Base-by-base conservation (phyloP, 1,139 yeast genomes). In the Arxiozyma slooffiae region DNA sequence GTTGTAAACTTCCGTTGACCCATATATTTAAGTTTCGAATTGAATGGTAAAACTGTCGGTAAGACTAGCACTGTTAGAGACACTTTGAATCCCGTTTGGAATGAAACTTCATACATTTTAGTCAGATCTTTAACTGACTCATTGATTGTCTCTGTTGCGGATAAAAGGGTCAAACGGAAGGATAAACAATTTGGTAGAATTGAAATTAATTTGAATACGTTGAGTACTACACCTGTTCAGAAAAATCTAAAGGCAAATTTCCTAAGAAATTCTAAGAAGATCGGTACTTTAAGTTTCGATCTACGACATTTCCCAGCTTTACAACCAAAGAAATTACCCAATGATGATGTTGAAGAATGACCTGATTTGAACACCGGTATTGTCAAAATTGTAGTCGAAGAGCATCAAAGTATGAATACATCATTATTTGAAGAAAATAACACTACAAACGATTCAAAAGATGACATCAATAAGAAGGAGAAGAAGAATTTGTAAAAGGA, bases 301-400 rank as follows among this genome's bases (percentile, higher is more conserved):
- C 74, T 86, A 60, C 79, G 81, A 56, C 86, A 78, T 71, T 81
- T 82, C 76, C 95, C 95, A 47, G 83, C 92, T 21, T 71, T 89
- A 56, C 88, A 84, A 66, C 83, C 95, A 38, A 76, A 79, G 51
- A 77, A 76, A 57, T 77, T 82, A 59, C 89, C 87, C 3, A 96
- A 88, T 68, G 97, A 97, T 50, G 85, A 94, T 9, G 73, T 77
- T 48, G 83, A 80, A 58, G 90, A 95, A 46, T 89, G 95, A 46
- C 96, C 96, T 48, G 96, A 89, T 59, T 79, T 88, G 67, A 89
- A 88, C 68, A 87, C 97, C 20, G 98, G 98, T 75, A 83, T 92
- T 60, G 81, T 85, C 26, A 78, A 82, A 61, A 67, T 85, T 30
- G 50, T 55, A 16, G 49, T 64, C 38, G 63, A 63, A 40, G 66